A percentile compares a stretch with the other conserved stretches of the same genome.
Evolutionary conservation across 139 green algal species (phyloP).

Genomic region (Ulvella scutata): DNA sequence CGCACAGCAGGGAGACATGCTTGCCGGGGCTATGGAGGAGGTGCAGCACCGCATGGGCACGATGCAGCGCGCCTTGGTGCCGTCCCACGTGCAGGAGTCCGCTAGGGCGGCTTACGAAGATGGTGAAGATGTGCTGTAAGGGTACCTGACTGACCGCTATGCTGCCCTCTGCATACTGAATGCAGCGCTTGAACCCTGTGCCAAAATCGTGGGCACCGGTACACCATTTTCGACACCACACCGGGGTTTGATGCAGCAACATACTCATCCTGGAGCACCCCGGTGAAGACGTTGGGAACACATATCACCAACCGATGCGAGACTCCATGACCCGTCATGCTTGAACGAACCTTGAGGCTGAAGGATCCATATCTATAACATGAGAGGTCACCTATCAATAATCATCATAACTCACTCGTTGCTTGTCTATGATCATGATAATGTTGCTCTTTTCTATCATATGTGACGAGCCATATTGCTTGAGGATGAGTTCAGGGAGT

Average conservation of each 20-base stretch:
- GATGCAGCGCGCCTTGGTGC: not conserved
- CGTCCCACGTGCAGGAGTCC: not conserved
- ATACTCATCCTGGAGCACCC: too few relatives aligned
- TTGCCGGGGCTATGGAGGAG: not conserved
- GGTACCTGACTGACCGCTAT: not conserved
- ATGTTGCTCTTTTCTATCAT: constrained; percentile 27
- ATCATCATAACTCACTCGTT: constrained; percentile 29
- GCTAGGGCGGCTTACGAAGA: not conserved
- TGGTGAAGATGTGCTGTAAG: not conserved
- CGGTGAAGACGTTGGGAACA: too few relatives aligned
- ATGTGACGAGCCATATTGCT: constrained; percentile 33
- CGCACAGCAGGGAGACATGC: not conserved
- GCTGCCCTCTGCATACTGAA: too few relatives aligned
- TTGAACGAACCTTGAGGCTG: too few relatives aligned
- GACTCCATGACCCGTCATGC: too few relatives aligned
- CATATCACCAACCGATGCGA: too few relatives aligned
- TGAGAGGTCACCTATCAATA: too few relatives aligned
- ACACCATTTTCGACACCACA: too few relatives aligned
- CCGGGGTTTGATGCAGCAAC: too few relatives aligned
- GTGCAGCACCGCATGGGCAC: not conserved
- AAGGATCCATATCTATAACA: too few relatives aligned
- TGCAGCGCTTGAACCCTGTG: too few relatives aligned
- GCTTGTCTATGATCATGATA: constrained; percentile 50
- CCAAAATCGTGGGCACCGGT: too few relatives aligned
- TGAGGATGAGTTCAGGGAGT: constrained; percentile 57